phyloP scores from a whole-genome alignment of 306 rosid genomes.

The Inga laurina region DNA sequence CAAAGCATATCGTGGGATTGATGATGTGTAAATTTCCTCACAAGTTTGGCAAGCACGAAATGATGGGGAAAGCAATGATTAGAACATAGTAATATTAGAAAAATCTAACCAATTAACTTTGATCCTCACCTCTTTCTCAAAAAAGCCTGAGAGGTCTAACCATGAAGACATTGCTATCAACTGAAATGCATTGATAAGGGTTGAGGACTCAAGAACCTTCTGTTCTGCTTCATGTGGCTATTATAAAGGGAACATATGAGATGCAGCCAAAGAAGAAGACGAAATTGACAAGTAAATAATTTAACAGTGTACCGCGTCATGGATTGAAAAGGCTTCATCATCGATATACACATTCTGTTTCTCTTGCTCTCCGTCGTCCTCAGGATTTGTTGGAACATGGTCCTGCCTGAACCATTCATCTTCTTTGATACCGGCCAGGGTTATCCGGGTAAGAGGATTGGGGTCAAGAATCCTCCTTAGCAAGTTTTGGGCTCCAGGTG shows the following conservation, averaged over 20 bases:
- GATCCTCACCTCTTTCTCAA: constrained; percentile 79
- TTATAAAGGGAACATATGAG: constrained; percentile 18
- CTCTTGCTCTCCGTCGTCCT: constrained; percentile 76
- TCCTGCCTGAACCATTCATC: constrained; percentile 77
- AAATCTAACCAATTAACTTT: neutral
- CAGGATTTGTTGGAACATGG: constrained; percentile 50
- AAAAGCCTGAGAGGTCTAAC: constrained; percentile 91
- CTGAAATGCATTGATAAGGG: constrained; percentile 84
- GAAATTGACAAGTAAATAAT: neutral
- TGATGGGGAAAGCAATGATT: neutral
- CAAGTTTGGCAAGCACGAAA: too few species aligned
- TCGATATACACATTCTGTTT: constrained; percentile 49
- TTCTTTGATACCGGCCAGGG: constrained; percentile 63
- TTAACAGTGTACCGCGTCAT: constrained; percentile 46
- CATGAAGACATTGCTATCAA: constrained; percentile 87
- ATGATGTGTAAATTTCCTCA: too few species aligned
- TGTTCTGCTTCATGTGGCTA: constrained; percentile 55
- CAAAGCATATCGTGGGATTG: neutral
- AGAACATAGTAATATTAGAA: neutral
- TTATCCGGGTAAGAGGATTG: constrained; percentile 62
- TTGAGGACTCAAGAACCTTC: constrained; percentile 48
- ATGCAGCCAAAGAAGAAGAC: neutral
- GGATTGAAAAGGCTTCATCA: constrained; percentile 57
- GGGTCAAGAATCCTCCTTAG: constrained; percentile 81
- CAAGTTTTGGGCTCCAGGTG: constrained; percentile 64